Conservation (phyloP, 768 basidiomycete species). For the Atractiella rhizophila region DNA sequence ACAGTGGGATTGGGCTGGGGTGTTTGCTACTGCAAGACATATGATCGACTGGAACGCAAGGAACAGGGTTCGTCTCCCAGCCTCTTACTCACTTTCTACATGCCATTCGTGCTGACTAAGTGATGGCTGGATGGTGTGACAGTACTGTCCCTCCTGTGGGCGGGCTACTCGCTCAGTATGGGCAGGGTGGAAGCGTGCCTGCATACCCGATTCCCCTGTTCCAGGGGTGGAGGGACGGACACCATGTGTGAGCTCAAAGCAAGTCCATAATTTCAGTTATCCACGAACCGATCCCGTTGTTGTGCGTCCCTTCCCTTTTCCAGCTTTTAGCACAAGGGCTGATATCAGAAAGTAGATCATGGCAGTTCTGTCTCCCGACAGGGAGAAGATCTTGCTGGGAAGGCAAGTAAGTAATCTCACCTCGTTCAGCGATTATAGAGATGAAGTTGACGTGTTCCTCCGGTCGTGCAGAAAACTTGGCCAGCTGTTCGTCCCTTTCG, state of each 20-base stretch:
- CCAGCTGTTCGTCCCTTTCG: conserved; percentile 14
- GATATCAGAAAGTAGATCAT: conserved; percentile 94
- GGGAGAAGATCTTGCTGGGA: conserved; percentile 65
- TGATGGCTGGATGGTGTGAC: too few species aligned
- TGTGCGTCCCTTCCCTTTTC: not conserved
- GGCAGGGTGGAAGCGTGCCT: conserved; percentile 88
- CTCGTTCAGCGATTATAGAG: too few species aligned
- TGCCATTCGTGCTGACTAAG: not conserved
- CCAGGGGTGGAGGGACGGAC: conserved; percentile 1
- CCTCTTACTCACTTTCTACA: not conserved
- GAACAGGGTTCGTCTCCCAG: conserved; percentile 36
- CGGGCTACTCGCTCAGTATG: conserved; percentile 56
- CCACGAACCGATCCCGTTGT: conserved; percentile 20
- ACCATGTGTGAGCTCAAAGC: conserved; percentile 31
- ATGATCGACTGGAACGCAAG: conserved; percentile 81
- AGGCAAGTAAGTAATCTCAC: too few species aligned
- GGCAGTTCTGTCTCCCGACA: conserved; percentile 51
- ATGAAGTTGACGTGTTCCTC: too few species aligned
- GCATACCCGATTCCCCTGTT: conserved; percentile 27
- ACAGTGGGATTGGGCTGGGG: conserved; percentile 45
- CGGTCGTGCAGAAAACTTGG: conserved; percentile 24
- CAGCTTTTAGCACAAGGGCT: conserved; percentile 38
- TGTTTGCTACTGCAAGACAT: conserved; percentile 53
- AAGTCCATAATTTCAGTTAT: conserved; percentile 51
- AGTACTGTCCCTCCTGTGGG: conserved; percentile 71